A percentile compares a stretch with the other conserved stretches of the same genome.
These are phyloP conservation scores for Fusarium acutatum DNA, from an alignment of 2,329 filamentous ascomycete genomes.

Conservation along the genomic window DNA sequence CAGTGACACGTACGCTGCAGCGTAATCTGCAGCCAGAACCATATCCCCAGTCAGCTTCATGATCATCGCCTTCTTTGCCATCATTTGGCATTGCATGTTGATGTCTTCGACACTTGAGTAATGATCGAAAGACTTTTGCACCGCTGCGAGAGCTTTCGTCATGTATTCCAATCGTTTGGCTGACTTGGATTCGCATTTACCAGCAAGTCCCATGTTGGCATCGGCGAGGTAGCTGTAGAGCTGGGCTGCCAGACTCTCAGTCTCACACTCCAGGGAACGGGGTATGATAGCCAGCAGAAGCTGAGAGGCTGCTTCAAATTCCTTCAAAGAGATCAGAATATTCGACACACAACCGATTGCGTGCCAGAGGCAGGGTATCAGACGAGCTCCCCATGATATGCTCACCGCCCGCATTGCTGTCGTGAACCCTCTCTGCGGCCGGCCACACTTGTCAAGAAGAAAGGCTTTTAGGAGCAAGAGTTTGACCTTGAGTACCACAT, in stretches of 20 bases:
- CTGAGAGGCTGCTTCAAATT: conserved; percentile 72
- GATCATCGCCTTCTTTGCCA: conserved; percentile 83
- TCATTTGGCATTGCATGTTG: conserved; percentile 77
- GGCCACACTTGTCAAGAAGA: conserved; percentile 73
- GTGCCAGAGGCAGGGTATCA: conserved; percentile 77
- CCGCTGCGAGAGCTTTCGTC: conserved; percentile 65
- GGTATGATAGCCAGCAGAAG: conserved; percentile 77
- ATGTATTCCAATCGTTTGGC: conserved; percentile 64
- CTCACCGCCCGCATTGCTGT: conserved; percentile 78
- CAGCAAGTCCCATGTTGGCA: conserved; percentile 80
- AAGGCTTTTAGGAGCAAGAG: conserved; percentile 78
- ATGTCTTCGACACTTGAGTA: conserved; percentile 73
- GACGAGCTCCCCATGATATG: conserved; percentile 73
- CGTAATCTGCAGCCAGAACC: conserved; percentile 70
- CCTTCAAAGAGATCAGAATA: conserved; percentile 74
- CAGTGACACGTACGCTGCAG: conserved; percentile 70
- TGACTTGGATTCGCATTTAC: conserved; percentile 55
- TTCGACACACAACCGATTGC: conserved; percentile 72
- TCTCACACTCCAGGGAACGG: conserved; percentile 76
- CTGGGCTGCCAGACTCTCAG: conserved; percentile 67
- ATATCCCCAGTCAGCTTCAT: conserved; percentile 75
- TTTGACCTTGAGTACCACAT: conserved; percentile 72
- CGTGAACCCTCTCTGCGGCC: conserved; percentile 79
- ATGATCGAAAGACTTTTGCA: conserved; percentile 69
- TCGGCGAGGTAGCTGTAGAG: conserved; percentile 79